These are phyloP conservation scores for Neonectria hederae DNA, from an alignment of 2,329 filamentous ascomycete genomes.

Conservation along the genomic window DNA sequence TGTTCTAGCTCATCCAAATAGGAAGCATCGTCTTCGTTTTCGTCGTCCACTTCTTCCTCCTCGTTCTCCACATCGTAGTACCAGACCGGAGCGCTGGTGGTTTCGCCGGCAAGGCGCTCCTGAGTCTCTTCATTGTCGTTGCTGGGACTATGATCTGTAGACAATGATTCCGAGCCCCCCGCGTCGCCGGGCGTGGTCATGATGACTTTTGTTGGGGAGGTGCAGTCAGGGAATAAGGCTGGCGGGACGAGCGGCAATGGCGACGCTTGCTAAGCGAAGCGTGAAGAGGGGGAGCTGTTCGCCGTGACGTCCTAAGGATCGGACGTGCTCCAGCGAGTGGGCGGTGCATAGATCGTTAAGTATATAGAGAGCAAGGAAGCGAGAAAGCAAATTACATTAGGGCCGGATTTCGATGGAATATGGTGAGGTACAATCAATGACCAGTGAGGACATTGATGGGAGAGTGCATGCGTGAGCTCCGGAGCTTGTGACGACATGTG, in stretches of 20 bases:
- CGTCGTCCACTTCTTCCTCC: slow-evolving; percentile 47
- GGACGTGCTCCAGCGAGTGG: background rate
- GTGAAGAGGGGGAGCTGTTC: slow-evolving; percentile 21
- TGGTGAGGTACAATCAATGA: background rate
- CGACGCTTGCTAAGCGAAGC: slow-evolving; percentile 35
- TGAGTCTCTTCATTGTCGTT: slow-evolving; percentile 20
- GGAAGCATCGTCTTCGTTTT: slow-evolving; percentile 40
- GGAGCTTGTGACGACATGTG: slow-evolving; percentile 38
- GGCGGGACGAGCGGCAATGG: slow-evolving; percentile 4
- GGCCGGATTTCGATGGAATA: background rate
- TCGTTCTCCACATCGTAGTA: slow-evolving; percentile 40
- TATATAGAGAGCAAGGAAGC: background rate
- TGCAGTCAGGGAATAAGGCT: slow-evolving; percentile 2
- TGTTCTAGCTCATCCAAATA: slow-evolving; percentile 32
- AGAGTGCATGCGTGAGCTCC: slow-evolving; percentile 25
- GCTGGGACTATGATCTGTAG: background rate
- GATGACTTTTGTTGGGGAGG: slow-evolving; percentile 6
- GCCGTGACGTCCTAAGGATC: background rate
- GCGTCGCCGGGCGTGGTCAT: slow-evolving; percentile 28
- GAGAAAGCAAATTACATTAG: background rate
- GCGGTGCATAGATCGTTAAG: background rate
- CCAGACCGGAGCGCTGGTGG: slow-evolving; percentile 26
- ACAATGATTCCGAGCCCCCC: slow-evolving; percentile 15
- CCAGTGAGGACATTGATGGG: background rate
- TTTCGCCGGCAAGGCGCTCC: slow-evolving; percentile 14